Conservation (phyloP, 768 basidiomycete species). For the Candolleomyces eurysporus region DNA sequence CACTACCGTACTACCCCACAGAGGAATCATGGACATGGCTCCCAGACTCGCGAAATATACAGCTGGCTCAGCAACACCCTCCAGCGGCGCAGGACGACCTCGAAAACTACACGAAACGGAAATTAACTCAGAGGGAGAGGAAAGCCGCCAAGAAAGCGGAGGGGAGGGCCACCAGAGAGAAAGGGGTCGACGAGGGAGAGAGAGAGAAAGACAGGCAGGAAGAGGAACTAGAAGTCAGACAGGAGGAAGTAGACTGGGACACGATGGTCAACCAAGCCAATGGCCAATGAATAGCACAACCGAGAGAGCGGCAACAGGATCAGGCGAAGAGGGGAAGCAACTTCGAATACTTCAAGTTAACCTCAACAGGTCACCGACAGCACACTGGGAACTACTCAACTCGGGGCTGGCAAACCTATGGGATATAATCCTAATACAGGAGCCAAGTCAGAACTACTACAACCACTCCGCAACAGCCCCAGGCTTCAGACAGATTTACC, state of each 20-base stretch:
- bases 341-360: constrained; percentile 16
- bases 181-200: no score
- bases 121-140: no score
- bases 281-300: not conserved
- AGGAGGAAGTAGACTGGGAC: no score
- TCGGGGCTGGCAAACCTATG: constrained; percentile 11
- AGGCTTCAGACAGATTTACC: constrained; percentile 18
- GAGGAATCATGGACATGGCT: constrained; percentile 16
- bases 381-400: constrained; percentile 15
- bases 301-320: not conserved
- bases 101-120: no score
- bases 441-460: constrained; percentile 30
- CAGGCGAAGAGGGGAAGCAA: not conserved
- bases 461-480: constrained; percentile 16
- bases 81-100: no score
- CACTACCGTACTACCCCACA: constrained; percentile 16
- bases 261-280: no score
- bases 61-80: no score
- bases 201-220: no score
- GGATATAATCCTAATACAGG: constrained; percentile 37
- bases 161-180: no score
- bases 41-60: not conserved
- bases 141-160: no score
- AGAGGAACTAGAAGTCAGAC: no score
- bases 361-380: constrained; percentile 13